Percentiles rank a stretch among this genome's conserved stretches.
Evolutionary conservation across 139 green algal species (phyloP).

Genomic region (Micractinium sp.): DNA sequence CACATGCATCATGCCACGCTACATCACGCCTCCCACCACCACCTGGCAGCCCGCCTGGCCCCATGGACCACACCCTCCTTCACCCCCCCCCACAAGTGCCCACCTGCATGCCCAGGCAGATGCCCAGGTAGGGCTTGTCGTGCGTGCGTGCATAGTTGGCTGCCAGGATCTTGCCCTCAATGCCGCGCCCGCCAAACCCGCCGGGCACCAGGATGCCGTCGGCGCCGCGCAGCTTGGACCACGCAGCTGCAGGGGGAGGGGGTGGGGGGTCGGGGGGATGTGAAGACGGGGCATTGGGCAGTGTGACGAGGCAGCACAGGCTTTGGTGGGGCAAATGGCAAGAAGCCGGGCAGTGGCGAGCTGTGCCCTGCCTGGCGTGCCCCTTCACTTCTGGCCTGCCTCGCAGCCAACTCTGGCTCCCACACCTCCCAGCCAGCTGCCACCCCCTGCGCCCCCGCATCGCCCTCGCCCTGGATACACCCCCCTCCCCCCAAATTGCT

Average conservation of each 20-base stretch:
- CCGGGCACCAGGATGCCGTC: conserved; percentile 96
- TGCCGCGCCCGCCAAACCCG: conserved; percentile 92
- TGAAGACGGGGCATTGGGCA: neutral
- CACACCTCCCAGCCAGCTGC: neutral
- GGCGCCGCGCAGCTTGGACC: conserved; percentile 63
- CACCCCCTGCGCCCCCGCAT: neutral
- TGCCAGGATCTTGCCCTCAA: conserved; percentile 96
- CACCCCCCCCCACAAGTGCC: neutral
- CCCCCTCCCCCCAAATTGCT: too few relatives aligned
- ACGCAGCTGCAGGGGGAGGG: conserved; percentile 33
- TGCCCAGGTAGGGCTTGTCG: conserved; percentile 94
- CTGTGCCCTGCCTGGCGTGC: too few relatives aligned
- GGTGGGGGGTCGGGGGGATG: neutral
- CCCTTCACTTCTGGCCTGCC: too few relatives aligned
- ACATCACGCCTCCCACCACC: too few relatives aligned
- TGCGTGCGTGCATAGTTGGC: conserved; percentile 87
- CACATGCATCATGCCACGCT: too few relatives aligned
- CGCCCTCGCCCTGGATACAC: too few relatives aligned
- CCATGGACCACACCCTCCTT: neutral
- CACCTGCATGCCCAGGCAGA: conserved; percentile 99
- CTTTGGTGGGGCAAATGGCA: neutral
- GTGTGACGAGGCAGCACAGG: neutral
- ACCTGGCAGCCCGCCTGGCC: neutral
- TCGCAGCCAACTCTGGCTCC: too few relatives aligned
- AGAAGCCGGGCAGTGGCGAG: too few relatives aligned